Conservation (phyloP, 257 asterid genomes). For the Solanum pinnatisectum region DNA sequence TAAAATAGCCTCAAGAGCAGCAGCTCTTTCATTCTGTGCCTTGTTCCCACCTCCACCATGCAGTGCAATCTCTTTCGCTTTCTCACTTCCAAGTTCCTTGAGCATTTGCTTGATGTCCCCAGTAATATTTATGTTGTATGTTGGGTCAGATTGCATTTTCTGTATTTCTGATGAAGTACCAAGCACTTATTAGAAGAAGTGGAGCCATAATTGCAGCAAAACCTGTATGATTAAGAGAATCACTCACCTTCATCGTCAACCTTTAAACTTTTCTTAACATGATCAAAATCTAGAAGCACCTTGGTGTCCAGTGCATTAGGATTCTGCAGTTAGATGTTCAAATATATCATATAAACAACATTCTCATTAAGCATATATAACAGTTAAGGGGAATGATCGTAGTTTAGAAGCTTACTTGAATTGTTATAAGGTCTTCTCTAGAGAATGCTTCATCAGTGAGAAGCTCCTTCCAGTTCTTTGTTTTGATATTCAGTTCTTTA, state of each 20-base stretch:
- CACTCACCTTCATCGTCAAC: slow-evolving; percentile 84
- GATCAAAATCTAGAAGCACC: slow-evolving; percentile 82
- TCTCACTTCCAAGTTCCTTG: slow-evolving; percentile 90
- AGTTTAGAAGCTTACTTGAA: slow-evolving; percentile 50
- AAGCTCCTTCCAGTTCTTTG: slow-evolving; percentile 98
- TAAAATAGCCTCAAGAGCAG: slow-evolving; percentile 74
- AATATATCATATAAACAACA: slow-evolving; percentile 3
- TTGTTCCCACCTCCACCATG: slow-evolving; percentile 99
- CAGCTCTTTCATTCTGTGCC: slow-evolving; percentile 81
- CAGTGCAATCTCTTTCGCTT: slow-evolving; percentile 82
- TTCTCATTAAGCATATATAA: background rate
- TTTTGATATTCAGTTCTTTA: slow-evolving; percentile 83
- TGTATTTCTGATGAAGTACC: slow-evolving; percentile 38
- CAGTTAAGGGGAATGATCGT: background rate
- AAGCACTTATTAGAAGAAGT: background rate
- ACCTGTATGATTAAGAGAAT: background rate
- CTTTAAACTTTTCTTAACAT: slow-evolving; percentile 73
- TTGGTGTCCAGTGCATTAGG: slow-evolving; percentile 81
- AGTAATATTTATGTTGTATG: slow-evolving; percentile 66
- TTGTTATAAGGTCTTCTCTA: slow-evolving; percentile 70
- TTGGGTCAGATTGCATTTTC: slow-evolving; percentile 77
- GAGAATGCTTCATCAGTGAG: slow-evolving; percentile 92
- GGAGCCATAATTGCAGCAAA: background rate
- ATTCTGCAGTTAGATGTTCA: slow-evolving; percentile 37
- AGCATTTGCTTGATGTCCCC: slow-evolving; percentile 93